Percentiles rank a stretch among this genome's conserved stretches.
phyloP scores from a whole-genome alignment of 768 basidiomycete genomes.

The Phaffia tasmanica region DNA sequence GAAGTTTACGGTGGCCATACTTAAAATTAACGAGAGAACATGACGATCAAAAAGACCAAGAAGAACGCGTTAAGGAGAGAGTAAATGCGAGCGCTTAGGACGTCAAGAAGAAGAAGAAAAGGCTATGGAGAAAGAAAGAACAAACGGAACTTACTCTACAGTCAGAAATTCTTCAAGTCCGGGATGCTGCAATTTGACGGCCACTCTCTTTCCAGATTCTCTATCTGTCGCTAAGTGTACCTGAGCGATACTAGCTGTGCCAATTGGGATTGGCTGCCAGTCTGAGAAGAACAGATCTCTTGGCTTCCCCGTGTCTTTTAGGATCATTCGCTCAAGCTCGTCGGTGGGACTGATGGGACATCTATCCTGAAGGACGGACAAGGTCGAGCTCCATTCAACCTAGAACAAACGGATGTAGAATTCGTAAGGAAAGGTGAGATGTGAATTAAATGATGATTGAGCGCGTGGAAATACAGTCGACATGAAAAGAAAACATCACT shows the following conservation, averaged over 20 bases:
- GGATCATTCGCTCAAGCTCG: slow-evolving; percentile 62
- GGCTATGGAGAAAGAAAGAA: slow-evolving; percentile 48
- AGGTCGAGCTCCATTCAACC: neutral
- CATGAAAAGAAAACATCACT: slow-evolving; percentile 33
- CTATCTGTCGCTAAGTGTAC: slow-evolving; percentile 74
- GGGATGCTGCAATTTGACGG: slow-evolving; percentile 75
- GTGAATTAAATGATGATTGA: neutral
- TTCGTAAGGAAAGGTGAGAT: neutral
- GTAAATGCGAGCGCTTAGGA: slow-evolving; percentile 17
- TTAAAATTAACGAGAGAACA: slow-evolving; percentile 1
- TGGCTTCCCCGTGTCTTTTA: slow-evolving; percentile 54
- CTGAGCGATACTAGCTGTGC: slow-evolving; percentile 91
- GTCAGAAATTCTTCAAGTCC: slow-evolving; percentile 82
- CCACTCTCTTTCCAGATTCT: slow-evolving; percentile 61
- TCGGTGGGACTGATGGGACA: slow-evolving; percentile 80
- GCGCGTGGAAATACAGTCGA: neutral
- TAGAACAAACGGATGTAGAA: neutral
- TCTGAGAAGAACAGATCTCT: slow-evolving; percentile 45
- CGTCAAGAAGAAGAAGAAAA: slow-evolving; percentile 43
- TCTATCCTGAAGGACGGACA: slow-evolving; percentile 55
- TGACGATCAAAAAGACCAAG: neutral
- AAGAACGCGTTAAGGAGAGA: slow-evolving; percentile 8
- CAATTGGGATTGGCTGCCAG: slow-evolving; percentile 78
- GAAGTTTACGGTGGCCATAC: slow-evolving; percentile 39
- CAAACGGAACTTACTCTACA: slow-evolving; percentile 80